Percentiles rank a stretch among this genome's conserved stretches.
These are phyloP conservation scores for Ophiostoma montium DNA, from an alignment of 2,329 filamentous ascomycete species.

Conservation along the genomic window DNA sequence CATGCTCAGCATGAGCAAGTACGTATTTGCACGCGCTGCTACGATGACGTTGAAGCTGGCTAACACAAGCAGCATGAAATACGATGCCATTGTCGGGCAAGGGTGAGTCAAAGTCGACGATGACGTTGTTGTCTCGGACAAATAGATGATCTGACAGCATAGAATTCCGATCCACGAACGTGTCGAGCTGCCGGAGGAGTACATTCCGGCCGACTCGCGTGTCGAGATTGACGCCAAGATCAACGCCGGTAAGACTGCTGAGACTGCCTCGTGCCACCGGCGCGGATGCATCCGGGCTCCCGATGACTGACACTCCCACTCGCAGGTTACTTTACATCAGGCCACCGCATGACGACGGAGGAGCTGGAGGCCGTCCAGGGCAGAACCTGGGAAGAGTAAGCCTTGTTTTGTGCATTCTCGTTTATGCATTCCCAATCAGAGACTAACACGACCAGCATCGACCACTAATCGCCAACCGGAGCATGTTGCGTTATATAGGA, in stretches of 20 bases:
- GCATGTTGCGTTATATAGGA: neutral
- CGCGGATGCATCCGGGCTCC: neutral
- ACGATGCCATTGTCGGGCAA: slow-evolving; percentile 75
- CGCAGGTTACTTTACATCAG: slow-evolving; percentile 52
- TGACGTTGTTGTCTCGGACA: neutral
- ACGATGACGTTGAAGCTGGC: neutral
- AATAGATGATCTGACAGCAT: neutral
- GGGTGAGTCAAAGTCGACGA: slow-evolving; percentile 38
- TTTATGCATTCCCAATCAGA: too few relatives aligned
- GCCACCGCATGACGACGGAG: slow-evolving; percentile 75
- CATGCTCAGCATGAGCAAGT: slow-evolving; percentile 98
- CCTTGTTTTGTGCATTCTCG: neutral
- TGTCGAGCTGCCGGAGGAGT: slow-evolving; percentile 80
- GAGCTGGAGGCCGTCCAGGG: slow-evolving; percentile 79
- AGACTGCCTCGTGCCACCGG: neutral
- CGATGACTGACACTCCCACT: too few relatives aligned
- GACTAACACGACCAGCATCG: slow-evolving; percentile 12
- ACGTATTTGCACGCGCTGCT: slow-evolving; percentile 21
- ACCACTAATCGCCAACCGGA: slow-evolving; percentile 14
- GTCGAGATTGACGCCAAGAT: slow-evolving; percentile 99
- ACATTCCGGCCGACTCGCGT: slow-evolving; percentile 86
- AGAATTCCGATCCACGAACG: slow-evolving; percentile 78
- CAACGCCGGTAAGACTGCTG: slow-evolving; percentile 59
- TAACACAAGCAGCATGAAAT: slow-evolving; percentile 55
- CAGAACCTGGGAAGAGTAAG: slow-evolving; percentile 67